Percentiles rank a stretch among this genome's conserved stretches.
Conservation (phyloP, 495 filamentous ascomycete genomes). For the Penicillium canariense region DNA sequence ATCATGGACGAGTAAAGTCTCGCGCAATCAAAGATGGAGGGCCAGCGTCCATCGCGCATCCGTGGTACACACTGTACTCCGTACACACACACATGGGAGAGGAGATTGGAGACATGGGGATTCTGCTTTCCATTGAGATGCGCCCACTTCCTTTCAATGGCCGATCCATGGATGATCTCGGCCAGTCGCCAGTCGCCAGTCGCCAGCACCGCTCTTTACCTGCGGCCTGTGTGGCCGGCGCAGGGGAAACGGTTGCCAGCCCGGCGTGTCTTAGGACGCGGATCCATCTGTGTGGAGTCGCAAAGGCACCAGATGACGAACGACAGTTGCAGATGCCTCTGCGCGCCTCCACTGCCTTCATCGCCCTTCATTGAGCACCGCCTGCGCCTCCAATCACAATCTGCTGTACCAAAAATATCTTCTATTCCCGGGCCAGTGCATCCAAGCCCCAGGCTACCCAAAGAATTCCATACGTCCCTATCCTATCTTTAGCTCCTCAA, state of each 20-base stretch:
- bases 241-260: constrained; percentile 7
- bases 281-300: constrained; percentile 20
- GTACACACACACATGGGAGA: background rate
- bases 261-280: constrained; percentile 14
- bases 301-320: constrained; percentile 20
- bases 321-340: constrained; percentile 11
- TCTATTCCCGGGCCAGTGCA: constrained; percentile 15
- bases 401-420: constrained; percentile 31
- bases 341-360: constrained; percentile 14
- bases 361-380: constrained; percentile 14
- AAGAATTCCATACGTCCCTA: constrained; percentile 7
- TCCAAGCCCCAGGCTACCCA: constrained; percentile 4
- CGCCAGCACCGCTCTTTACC: background rate
- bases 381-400: constrained; percentile 23
- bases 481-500: constrained; percentile 11
- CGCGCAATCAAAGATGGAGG: constrained; percentile 6
- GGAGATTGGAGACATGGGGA: background rate
- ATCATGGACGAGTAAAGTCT: constrained; percentile 23
- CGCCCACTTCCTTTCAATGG: background rate
- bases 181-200: too few species aligned
- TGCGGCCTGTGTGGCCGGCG: background rate
- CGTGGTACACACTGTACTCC: constrained; percentile 1
- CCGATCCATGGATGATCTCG: background rate
- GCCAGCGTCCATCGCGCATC: constrained; percentile 9
- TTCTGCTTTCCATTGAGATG: background rate